These are phyloP conservation scores for Curvularia sp. DNA, from an alignment of 2,329 filamentous ascomycete genomes.

Conservation along the genomic window DNA sequence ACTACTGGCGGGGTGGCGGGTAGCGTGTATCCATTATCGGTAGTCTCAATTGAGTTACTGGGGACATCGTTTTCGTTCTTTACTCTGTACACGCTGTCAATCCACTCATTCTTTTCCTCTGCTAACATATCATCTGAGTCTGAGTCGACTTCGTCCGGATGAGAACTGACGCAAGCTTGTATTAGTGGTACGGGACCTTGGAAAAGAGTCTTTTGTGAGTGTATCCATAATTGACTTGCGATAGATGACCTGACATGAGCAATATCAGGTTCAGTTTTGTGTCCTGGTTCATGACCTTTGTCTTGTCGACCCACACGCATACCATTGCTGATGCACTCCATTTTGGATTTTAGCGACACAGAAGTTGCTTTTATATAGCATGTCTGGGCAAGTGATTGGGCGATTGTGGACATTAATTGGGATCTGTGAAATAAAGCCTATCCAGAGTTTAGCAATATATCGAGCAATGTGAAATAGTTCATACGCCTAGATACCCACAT, in stretches of 20 bases:
- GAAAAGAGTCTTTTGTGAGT: slow-evolving; percentile 11
- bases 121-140: slow-evolving; percentile 22
- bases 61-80: not conserved
- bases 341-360: slow-evolving; percentile 26
- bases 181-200: slow-evolving; percentile 1
- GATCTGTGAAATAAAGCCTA: slow-evolving; percentile 46
- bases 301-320: not conserved
- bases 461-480: not conserved
- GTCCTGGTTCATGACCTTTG: not conserved
- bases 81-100: not conserved
- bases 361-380: slow-evolving; percentile 17
- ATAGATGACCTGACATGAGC: not conserved
- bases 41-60: not conserved
- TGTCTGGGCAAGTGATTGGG: slow-evolving; percentile 42
- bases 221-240: slow-evolving; percentile 16
- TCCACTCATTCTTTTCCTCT: not conserved
- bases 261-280: not conserved
- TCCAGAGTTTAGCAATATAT: slow-evolving; percentile 13
- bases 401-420: slow-evolving; percentile 50
- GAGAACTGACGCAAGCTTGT: slow-evolving; percentile 10
- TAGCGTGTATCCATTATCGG: not conserved
- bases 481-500: slow-evolving; percentile 47
- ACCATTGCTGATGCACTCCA: slow-evolving; percentile 9
- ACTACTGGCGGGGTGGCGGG: not conserved
- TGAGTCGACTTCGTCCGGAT: not conserved